phyloP scores from a whole-genome alignment of 2,329 filamentous ascomycete species.

The Aschersonia sp. region DNA sequence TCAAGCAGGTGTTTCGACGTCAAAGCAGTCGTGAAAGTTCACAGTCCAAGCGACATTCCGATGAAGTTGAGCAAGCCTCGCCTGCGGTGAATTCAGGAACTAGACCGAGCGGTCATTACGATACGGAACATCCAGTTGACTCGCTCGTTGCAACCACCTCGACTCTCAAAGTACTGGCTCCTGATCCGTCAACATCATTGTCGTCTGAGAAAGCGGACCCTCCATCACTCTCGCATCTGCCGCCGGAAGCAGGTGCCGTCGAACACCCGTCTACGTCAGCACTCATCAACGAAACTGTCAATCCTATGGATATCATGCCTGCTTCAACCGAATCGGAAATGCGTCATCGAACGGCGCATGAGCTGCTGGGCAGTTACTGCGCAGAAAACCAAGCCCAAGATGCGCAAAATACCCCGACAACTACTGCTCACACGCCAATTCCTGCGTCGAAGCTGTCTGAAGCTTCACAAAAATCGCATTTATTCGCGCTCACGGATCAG shows the following conservation, averaged over 20 bases:
- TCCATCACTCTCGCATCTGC: neutral
- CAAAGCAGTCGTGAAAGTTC: constrained; percentile 17
- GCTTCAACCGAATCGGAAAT: constrained; percentile 22
- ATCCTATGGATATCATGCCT: constrained; percentile 40
- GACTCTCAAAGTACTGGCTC: too few species aligned
- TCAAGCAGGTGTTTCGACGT: constrained; percentile 21
- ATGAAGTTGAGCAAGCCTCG: neutral
- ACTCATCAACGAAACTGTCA: constrained; percentile 25
- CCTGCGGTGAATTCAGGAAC: too few species aligned
- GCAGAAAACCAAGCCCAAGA: constrained; percentile 7
- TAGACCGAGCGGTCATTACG: too few species aligned
- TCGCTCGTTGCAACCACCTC: neutral
- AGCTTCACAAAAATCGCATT: constrained; percentile 12
- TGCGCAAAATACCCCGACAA: neutral
- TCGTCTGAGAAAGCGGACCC: constrained; percentile 4
- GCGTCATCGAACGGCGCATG: constrained; percentile 21
- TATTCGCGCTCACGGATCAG: constrained; percentile 11
- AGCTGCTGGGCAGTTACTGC: constrained; percentile 15
- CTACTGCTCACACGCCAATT: constrained; percentile 1
- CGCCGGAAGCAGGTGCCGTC: constrained; percentile 1
- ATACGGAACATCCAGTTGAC: constrained; percentile 6
- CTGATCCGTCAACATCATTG: constrained; percentile 3
- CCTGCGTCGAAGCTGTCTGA: constrained; percentile 5
- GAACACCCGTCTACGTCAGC: neutral
- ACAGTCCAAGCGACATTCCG: constrained; percentile 8